These are phyloP conservation scores for Monosporascus sp. DNA, from an alignment of 2,329 filamentous ascomycete genomes.

Conservation along the genomic window DNA sequence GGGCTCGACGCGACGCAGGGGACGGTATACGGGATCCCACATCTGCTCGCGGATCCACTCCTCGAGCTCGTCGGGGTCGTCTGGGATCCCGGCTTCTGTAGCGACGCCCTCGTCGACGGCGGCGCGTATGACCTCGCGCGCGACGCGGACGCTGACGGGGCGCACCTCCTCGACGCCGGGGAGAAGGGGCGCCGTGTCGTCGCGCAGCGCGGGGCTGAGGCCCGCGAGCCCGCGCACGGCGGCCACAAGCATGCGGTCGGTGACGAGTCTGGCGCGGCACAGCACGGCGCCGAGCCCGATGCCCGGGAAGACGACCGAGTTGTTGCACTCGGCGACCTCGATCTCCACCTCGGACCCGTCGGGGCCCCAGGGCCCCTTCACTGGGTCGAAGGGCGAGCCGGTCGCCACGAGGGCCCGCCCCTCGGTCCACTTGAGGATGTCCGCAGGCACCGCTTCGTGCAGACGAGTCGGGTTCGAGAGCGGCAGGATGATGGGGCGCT, in stretches of 20 bases:
- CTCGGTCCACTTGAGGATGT: constrained; percentile 73
- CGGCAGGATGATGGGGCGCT: constrained; percentile 73
- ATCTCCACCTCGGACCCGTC: constrained; percentile 40
- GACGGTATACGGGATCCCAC: constrained; percentile 70
- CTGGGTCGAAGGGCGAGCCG: constrained; percentile 75
- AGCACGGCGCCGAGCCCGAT: constrained; percentile 79
- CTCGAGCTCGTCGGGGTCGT: constrained; percentile 49
- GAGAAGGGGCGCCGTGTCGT: constrained; percentile 61
- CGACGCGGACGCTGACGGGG: constrained; percentile 72
- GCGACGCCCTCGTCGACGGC: constrained; percentile 67
- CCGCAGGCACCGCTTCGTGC: constrained; percentile 74
- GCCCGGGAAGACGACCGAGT: constrained; percentile 78
- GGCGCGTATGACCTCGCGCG: constrained; percentile 66
- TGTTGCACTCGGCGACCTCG: constrained; percentile 76
- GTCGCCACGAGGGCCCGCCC: constrained; percentile 77
- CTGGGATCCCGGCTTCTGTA: constrained; percentile 60
- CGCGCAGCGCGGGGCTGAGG: constrained; percentile 63
- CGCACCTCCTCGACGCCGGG: constrained; percentile 73
- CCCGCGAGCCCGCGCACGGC: constrained; percentile 69
- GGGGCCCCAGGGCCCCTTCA: constrained; percentile 54
- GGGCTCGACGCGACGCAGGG: constrained; percentile 52
- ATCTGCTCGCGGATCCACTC: constrained; percentile 75
- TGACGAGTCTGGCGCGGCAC: constrained; percentile 60
- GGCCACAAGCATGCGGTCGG: constrained; percentile 76
- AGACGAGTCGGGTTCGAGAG: constrained; percentile 81